These are phyloP conservation scores for Nicotiana knightiana DNA, from an alignment of 257 asterid species.

Conservation along the genomic window DNA sequence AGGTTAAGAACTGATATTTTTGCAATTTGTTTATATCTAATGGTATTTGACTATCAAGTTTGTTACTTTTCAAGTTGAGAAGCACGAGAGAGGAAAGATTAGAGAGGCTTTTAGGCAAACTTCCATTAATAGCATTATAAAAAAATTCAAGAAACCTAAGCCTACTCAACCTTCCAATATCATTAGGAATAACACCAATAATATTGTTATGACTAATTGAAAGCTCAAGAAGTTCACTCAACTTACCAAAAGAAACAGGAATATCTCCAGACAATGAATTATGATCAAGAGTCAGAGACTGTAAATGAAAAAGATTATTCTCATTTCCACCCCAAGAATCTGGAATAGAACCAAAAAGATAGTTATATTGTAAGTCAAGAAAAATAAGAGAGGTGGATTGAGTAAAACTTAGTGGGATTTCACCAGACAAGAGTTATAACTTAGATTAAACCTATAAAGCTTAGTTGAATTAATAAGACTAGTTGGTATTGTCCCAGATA, in stretches of 20 bases:
- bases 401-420: constrained; percentile 44
- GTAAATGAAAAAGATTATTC: constrained; percentile 30
- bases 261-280: constrained; percentile 44
- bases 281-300: constrained; percentile 44
- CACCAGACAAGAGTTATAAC: constrained; percentile 63
- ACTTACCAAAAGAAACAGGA: neutral
- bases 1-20: constrained; percentile 45
- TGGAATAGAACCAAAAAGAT: constrained; percentile 61
- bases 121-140: constrained; percentile 50
- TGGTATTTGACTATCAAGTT: constrained; percentile 19
- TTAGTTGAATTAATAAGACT: constrained; percentile 57
- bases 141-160: constrained; percentile 46
- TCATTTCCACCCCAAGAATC: constrained; percentile 52
- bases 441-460: constrained; percentile 63
- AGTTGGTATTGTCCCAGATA: constrained; percentile 57
- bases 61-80: constrained; percentile 30
- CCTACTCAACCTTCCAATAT: constrained; percentile 38
- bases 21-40: constrained; percentile 14
- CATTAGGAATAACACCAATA: constrained; percentile 39
- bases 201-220: constrained; percentile 38
- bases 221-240: constrained; percentile 21
- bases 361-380: constrained; percentile 52
- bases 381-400: constrained; percentile 45
- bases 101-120: constrained; percentile 38
- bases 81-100: constrained; percentile 27